Conservation (phyloP, 1,139 yeast genomes). For the Magnusiomyces paraingens region DNA sequence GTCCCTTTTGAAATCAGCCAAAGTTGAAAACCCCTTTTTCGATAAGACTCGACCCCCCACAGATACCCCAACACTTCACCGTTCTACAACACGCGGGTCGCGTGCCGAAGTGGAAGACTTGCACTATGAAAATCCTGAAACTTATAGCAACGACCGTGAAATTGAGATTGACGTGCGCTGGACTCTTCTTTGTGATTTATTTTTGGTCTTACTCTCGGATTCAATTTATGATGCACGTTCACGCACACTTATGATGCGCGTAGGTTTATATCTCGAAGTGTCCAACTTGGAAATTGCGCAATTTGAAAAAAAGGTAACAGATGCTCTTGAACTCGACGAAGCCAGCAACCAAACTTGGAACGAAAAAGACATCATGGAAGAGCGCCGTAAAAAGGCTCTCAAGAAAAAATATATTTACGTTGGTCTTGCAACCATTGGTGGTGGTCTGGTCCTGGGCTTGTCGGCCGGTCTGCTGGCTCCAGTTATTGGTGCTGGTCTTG, state of each 20-base stretch:
- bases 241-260: slow-evolving; percentile 60
- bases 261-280: slow-evolving; percentile 58
- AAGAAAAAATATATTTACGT: slow-evolving; percentile 74
- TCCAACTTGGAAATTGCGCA: slow-evolving; percentile 63
- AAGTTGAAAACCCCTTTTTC: slow-evolving; percentile 27
- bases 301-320: slow-evolving; percentile 86
- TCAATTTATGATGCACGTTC: slow-evolving; percentile 89
- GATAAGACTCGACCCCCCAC: slow-evolving; percentile 5
- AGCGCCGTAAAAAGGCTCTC: slow-evolving; percentile 57
- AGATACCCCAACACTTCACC: neutral
- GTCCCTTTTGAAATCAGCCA: slow-evolving; percentile 34
- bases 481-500: slow-evolving; percentile 95
- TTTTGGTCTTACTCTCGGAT: slow-evolving; percentile 70
- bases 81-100: neutral
- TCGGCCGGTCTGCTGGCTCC: slow-evolving; percentile 97
- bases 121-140: slow-evolving; percentile 32
- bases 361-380: slow-evolving; percentile 64
- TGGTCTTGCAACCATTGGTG: slow-evolving; percentile 96
- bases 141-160: slow-evolving; percentile 33
- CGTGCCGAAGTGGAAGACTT: slow-evolving; percentile 18
- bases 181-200: slow-evolving; percentile 89
- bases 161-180: slow-evolving; percentile 76
- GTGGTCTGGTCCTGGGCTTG: slow-evolving; percentile 86
- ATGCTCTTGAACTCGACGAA: slow-evolving; percentile 81
- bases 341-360: slow-evolving; percentile 66